Base-by-base conservation (phyloP, 306 rosid genomes). In the Vigna radiata region DNA sequence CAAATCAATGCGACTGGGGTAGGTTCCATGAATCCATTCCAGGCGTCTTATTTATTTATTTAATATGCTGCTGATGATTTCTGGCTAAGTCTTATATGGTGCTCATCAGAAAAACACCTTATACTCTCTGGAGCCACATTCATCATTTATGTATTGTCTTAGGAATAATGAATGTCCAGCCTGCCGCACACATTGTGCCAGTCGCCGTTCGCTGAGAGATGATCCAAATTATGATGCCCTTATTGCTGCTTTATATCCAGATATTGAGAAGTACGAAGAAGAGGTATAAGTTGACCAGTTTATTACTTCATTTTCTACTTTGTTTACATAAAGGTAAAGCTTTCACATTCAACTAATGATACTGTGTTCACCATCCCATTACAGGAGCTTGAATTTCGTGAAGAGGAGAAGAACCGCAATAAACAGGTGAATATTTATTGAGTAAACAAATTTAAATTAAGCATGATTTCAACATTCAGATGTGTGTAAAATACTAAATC, bases 81-180 rank as follows among this genome's bases (percentile, higher is more conserved):
- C 72, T 60, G 66, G 61, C 68, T 36, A 29, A 76, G 74, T 25
- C 50, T 70, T 77, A 65, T 81, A 53, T 27, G 43, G 31, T 54
- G 59, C 76, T 79, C 17, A 70, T 78, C 54, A 55, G 68, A 71
- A 69, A 8, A 47, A 49, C 36, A 63, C 16, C 17, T 44, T 52
- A 17, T 54, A 25, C 36, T 71, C 16, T 68, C 12, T 63, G 27
- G 37, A 44, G 68, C 58, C 39, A 46, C 36, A 68, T 76, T 69
- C 50, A 66, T 71, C 55, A n/a, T 77, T 75, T 70, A 43, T 72
- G 54, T 73, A 55, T 81, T 78, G 39, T 87, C 79, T 77, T 87
- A 94, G 98, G 83, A 94, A 94, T 83, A 94, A 94, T 77, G 98
- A 94, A 82, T 94, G 98, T 59, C 98, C 98, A 70, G 97, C 96